phyloP scores from a whole-genome alignment of 2,329 filamentous ascomycete species.

The Phaeosphaeria sp. region DNA sequence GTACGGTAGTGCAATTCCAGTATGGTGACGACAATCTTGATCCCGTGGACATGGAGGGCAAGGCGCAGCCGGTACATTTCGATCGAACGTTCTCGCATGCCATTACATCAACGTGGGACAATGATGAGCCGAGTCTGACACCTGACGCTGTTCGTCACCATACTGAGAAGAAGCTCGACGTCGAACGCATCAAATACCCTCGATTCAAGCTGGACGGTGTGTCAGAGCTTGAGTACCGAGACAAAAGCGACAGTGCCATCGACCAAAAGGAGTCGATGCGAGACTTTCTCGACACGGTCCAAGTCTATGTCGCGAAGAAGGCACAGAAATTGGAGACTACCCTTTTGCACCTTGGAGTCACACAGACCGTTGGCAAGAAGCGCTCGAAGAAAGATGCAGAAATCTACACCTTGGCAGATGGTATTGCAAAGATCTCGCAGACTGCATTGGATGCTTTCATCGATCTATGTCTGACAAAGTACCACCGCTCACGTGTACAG shows the following conservation, averaged over 20 bases:
- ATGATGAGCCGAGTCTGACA: conserved; percentile 73
- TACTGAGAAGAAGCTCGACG: conserved; percentile 71
- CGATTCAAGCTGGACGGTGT: conserved; percentile 42
- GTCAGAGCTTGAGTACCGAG: conserved; percentile 69
- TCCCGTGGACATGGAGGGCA: conserved; percentile 96
- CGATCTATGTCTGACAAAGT: conserved; percentile 82
- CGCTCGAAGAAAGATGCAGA: conserved; percentile 40
- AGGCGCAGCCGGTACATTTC: conserved; percentile 90
- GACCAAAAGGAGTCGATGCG: conserved; percentile 74
- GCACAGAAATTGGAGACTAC: conserved; percentile 66
- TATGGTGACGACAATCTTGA: conserved; percentile 96
- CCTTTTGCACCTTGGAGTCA: conserved; percentile 33
- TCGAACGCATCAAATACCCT: conserved; percentile 65
- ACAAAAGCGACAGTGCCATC: conserved; percentile 66
- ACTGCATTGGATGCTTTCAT: conserved; percentile 79
- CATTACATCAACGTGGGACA: conserved; percentile 77
- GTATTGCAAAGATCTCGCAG: conserved; percentile 82
- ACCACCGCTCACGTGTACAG: conserved; percentile 88
- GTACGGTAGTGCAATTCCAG: conserved; percentile 92
- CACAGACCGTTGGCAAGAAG: conserved; percentile 18
- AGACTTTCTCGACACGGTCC: conserved; percentile 79
- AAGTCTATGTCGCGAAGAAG: conserved; percentile 70
- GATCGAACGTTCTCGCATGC: conserved; percentile 86
- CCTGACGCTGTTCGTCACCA: conserved; percentile 75
- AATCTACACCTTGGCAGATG: conserved; percentile 58